Conservation (phyloP, 768 basidiomycete genomes). For the Tricholomella constricta region DNA sequence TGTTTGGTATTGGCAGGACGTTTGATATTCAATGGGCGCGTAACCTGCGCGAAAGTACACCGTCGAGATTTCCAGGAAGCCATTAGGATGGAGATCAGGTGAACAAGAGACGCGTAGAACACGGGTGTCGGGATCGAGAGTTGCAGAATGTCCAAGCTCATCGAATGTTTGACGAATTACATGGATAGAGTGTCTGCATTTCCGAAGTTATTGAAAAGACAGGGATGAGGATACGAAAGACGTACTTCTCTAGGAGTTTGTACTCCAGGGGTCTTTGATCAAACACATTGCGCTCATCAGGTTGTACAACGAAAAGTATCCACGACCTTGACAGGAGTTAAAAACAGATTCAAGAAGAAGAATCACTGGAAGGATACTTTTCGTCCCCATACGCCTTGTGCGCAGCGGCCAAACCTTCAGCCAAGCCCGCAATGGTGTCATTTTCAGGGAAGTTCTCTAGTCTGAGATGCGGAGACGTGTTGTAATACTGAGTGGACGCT, state of each 20-base stretch:
- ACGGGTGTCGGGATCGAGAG: conserved; percentile 48
- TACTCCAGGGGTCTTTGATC: conserved; percentile 92
- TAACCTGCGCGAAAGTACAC: conserved; percentile 94
- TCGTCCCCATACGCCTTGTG: conserved; percentile 70
- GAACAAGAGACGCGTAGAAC: conserved; percentile 44
- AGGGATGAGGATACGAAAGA: conserved; percentile 1
- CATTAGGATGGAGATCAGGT: conserved; percentile 30
- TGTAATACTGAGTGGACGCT: conserved; percentile 67
- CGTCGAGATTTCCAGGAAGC: conserved; percentile 70
- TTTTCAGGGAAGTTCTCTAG: conserved; percentile 71
- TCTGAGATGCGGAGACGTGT: conserved; percentile 52
- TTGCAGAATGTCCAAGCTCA: conserved; percentile 61
- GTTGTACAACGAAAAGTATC: conserved; percentile 89
- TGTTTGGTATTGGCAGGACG: conserved; percentile 62
- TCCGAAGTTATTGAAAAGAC: background rate
- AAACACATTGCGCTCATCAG: conserved; percentile 89
- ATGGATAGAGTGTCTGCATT: conserved; percentile 67
- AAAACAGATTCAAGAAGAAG: background rate
- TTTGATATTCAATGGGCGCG: conserved; percentile 77
- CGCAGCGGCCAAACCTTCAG: conserved; percentile 74
- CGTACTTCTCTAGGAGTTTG: conserved; percentile 76
- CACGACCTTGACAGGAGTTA: conserved; percentile 33
- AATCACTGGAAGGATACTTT: conserved; percentile 40
- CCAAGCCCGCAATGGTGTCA: conserved; percentile 67
- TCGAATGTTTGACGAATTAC: conserved; percentile 76